Base-by-base conservation (phyloP, 2,329 filamentous ascomycete species). In the Magnaporthales sp. region DNA sequence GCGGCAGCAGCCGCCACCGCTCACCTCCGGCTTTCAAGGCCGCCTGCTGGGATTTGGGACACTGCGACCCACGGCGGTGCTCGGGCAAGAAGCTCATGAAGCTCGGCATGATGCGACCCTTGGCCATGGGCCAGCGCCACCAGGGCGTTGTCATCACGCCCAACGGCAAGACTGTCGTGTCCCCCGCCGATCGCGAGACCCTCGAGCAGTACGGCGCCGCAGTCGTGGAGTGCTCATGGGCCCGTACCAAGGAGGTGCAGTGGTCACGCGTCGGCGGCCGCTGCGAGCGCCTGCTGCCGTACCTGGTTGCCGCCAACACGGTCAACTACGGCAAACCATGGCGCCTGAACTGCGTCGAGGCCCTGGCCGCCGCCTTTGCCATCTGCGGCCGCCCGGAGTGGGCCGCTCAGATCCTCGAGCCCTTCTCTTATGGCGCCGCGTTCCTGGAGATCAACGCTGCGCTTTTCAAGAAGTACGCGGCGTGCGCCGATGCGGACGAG, bases 251-350 rank as follows among this genome's bases (percentile, higher is more conserved):
- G 63, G 95, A 99, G 77, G 89, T 99, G 5, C 93, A 94, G 65
- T 99, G 94, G 87, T 84, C 83, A 67, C 91, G 91, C 71, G 96
- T 99, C 68, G 95, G 95, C 30, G 95, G 95, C 27, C 95, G 93
- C 77, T 96, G 93, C 77, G 93, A 97, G 81, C 84, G 95, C 66
- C 78, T 97, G 70, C 81, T 99, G 67, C 95, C 95, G 0, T 99
- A 99, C 77, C 88, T 99, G 8, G 93, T 99, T 64, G 95, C 95
- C 6, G 95, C 95, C 63, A 99, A 99, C 76, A 90, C 91, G 1
- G 95, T 97, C 74, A 99, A 99, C 80, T 99, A 99, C 79, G 95
- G 95, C 68, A 91, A 92, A 74, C 95, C 95, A 5, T 97, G 93
- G 91, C 84, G 93, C 66, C 77, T 99, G 69, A 99, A 99, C 77